Conservation (phyloP, 192 early-diverging fungal genomes). For the Coemansia reversa region DNA sequence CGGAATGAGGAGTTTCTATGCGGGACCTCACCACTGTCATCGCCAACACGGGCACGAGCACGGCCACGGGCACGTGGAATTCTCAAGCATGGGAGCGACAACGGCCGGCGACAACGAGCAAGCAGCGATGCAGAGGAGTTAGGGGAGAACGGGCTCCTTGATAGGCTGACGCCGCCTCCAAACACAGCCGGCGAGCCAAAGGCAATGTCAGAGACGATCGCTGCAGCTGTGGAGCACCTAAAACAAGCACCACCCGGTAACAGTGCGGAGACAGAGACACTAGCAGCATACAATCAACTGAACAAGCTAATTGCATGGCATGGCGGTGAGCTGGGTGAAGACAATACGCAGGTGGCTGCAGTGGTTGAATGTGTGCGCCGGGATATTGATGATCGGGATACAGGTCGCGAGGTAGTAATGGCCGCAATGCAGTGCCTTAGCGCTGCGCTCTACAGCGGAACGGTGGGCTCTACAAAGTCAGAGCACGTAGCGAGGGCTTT, state of each 20-base stretch:
- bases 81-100: slow-evolving; percentile 23
- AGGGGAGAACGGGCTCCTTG: slow-evolving; percentile 11
- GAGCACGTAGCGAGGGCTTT: slow-evolving; percentile 5
- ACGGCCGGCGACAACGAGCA: not conserved
- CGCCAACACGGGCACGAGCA: slow-evolving; percentile 36
- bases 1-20: slow-evolving; percentile 39
- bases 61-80: slow-evolving; percentile 37
- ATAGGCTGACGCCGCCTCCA: slow-evolving; percentile 8
- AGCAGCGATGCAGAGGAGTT: slow-evolving; percentile 7
- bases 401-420: slow-evolving; percentile 11
- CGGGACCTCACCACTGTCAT: slow-evolving; percentile 42
- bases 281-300: slow-evolving; percentile 26
- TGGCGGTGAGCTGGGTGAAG: not conserved
- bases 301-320: slow-evolving; percentile 14
- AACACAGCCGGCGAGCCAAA: not conserved
- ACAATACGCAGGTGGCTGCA: not conserved
- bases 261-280: not conserved
- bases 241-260: not conserved
- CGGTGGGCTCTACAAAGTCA: slow-evolving; percentile 1
- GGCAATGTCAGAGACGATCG: not conserved
- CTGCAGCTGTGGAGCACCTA: too few relatives aligned
- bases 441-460: slow-evolving; percentile 25
- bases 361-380: slow-evolving; percentile 28
- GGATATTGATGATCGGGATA: slow-evolving; percentile 8
- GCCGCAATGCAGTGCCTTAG: slow-evolving; percentile 37